phyloP scores from a whole-genome alignment of 2,329 filamentous ascomycete species.

The Metarhizium humberi region DNA sequence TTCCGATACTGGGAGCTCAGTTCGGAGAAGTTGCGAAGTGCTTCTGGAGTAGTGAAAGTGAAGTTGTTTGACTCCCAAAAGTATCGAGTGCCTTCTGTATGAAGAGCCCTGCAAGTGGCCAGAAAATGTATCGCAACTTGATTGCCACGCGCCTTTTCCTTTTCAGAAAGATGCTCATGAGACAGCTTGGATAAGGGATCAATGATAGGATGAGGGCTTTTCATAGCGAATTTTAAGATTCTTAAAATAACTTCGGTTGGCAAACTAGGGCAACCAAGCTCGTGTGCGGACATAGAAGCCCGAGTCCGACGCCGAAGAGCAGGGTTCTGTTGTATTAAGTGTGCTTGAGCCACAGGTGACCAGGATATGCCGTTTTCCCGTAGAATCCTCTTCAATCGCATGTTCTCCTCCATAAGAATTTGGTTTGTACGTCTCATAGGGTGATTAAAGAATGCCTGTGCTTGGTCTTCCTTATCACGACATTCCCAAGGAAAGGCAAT shows the following conservation, averaged over 20 bases:
- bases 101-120: constrained; percentile 39
- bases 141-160: constrained; percentile 33
- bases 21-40: constrained; percentile 39
- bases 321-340: constrained; percentile 21
- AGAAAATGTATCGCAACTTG: constrained; percentile 45
- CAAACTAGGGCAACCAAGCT: constrained; percentile 30
- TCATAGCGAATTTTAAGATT: constrained; percentile 42
- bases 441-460: constrained; percentile 36
- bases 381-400: constrained; percentile 39
- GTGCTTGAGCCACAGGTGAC: constrained; percentile 28
- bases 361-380: constrained; percentile 43
- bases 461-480: constrained; percentile 42
- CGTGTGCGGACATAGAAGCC: constrained; percentile 18
- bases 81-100: constrained; percentile 37
- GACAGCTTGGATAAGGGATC: constrained; percentile 40
- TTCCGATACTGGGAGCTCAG: constrained; percentile 32
- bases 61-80: constrained; percentile 45
- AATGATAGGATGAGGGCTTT: constrained; percentile 38
- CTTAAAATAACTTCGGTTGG: constrained; percentile 44
- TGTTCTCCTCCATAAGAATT: constrained; percentile 37
- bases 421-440: constrained; percentile 38
- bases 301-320: constrained; percentile 22
- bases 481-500: constrained; percentile 37
- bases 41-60: constrained; percentile 42
- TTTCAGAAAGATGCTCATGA: constrained; percentile 31